phyloP scores from a whole-genome alignment of 768 basidiomycete genomes.

The Clavulina sp. region DNA sequence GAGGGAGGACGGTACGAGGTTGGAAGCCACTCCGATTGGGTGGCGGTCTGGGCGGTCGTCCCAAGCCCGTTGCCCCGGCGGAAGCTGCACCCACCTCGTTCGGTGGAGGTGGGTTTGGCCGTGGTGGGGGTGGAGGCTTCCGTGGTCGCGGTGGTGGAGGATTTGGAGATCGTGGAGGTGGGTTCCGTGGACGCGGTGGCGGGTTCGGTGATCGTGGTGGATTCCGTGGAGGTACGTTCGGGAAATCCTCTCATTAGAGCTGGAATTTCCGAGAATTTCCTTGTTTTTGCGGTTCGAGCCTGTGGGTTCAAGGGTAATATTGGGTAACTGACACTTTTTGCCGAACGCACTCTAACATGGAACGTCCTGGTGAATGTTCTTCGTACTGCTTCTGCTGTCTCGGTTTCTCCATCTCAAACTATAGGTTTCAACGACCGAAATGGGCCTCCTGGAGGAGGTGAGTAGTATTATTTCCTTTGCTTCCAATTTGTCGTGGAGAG shows the following conservation, averaged over 20 bases:
- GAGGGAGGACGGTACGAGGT: conserved; percentile 91
- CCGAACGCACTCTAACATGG: too few relatives aligned
- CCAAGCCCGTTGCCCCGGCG: conserved; percentile 44
- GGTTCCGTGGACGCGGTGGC: conserved; percentile 15
- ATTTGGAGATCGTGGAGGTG: conserved; percentile 21
- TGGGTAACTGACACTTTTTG: too few relatives aligned
- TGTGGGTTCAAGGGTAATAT: too few relatives aligned
- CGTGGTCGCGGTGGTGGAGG: conserved; percentile 21
- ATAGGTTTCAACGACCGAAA: too few relatives aligned
- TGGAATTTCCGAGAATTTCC: too few relatives aligned
- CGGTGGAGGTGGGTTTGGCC: conserved; percentile 27
- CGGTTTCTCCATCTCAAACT: too few relatives aligned
- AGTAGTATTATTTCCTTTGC: not conserved
- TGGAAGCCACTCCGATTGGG: conserved; percentile 96
- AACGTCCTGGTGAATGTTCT: too few relatives aligned
- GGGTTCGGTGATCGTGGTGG: conserved; percentile 14
- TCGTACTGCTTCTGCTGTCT: too few relatives aligned
- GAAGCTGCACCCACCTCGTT: conserved; percentile 25
- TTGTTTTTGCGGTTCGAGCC: too few relatives aligned
- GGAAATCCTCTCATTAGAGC: conserved; percentile 5
- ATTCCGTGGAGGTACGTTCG: conserved; percentile 7
- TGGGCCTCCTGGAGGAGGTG: not conserved
- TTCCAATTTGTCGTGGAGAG: not conserved
- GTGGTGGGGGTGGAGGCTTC: conserved; percentile 27
- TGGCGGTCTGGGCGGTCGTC: conserved; percentile 97